Evolutionary conservation across 2,329 filamentous ascomycete species (phyloP).

Genomic region (Sphaerostilbella broomeana): DNA sequence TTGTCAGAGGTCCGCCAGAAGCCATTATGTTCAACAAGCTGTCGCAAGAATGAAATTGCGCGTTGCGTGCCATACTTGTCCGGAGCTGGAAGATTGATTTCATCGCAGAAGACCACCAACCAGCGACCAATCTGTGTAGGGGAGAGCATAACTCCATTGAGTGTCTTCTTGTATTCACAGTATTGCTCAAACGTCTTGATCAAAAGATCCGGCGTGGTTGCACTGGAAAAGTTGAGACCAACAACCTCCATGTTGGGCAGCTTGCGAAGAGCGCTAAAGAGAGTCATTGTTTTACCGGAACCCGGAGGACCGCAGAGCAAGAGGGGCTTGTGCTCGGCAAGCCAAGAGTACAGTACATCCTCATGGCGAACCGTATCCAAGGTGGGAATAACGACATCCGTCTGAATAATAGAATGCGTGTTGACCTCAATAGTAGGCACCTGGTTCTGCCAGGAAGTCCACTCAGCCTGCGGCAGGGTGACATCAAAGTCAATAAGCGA

Average conservation of each 20-base stretch:
- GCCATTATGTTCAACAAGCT: slow-evolving; percentile 96
- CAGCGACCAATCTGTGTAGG: slow-evolving; percentile 95
- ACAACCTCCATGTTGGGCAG: slow-evolving; percentile 98
- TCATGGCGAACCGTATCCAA: slow-evolving; percentile 96
- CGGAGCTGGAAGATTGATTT: slow-evolving; percentile 96
- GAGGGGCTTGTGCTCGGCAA: slow-evolving; percentile 96
- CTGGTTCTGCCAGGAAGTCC: slow-evolving; percentile 89
- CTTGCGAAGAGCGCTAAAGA: slow-evolving; percentile 95
- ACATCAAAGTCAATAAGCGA: slow-evolving; percentile 97
- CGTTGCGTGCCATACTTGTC: slow-evolving; percentile 97
- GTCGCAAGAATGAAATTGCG: slow-evolving; percentile 93
- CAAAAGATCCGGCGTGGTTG: slow-evolving; percentile 92
- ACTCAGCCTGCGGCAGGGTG: slow-evolving; percentile 76
- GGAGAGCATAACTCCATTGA: slow-evolving; percentile 91
- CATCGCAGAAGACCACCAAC: slow-evolving; percentile 98
- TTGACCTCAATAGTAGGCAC: slow-evolving; percentile 95
- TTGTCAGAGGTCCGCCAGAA: slow-evolving; percentile 99
- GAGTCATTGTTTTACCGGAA: slow-evolving; percentile 99
- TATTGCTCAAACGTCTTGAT: slow-evolving; percentile 99
- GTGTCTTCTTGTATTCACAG: slow-evolving; percentile 98
- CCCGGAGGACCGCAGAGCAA: slow-evolving; percentile 94
- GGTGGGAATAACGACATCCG: slow-evolving; percentile 96
- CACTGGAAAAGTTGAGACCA: slow-evolving; percentile 97
- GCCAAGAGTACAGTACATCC: slow-evolving; percentile 98
- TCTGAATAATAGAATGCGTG: slow-evolving; percentile 95